Evolutionary conservation across 2,329 filamentous ascomycete genomes (phyloP).

Genomic region (Amauroascus verrucosus): DNA sequence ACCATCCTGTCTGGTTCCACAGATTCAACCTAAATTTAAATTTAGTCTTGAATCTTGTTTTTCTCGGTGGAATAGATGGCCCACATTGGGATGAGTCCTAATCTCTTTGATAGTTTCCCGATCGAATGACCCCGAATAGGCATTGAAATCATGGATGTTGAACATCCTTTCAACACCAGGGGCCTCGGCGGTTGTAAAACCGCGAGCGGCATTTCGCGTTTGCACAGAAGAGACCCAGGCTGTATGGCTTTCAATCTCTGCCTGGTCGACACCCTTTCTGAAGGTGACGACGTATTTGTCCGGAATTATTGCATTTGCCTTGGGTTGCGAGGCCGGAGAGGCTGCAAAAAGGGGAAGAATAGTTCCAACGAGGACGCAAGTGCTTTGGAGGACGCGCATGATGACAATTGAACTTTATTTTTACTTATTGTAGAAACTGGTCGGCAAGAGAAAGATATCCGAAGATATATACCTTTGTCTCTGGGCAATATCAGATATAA

Average conservation of each 20-base stretch:
- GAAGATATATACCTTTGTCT: background rate
- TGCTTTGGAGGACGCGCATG: constrained; percentile 7
- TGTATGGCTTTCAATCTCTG: constrained; percentile 66
- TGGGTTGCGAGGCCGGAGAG: background rate
- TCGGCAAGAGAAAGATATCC: background rate
- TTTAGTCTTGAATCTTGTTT: background rate
- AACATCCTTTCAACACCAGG: constrained; percentile 61
- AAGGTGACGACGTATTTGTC: constrained; percentile 98
- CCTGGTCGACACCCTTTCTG: constrained; percentile 83
- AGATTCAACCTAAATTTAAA: constrained; percentile 65
- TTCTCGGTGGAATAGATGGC: constrained; percentile 33
- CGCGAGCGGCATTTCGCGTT: constrained; percentile 22
- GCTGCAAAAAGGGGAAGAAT: constrained; percentile 4
- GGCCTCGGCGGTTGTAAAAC: constrained; percentile 37
- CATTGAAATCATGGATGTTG: constrained; percentile 59
- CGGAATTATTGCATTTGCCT: constrained; percentile 43
- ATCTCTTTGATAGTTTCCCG: constrained; percentile 87
- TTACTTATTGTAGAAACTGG: background rate
- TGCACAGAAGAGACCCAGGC: constrained; percentile 86
- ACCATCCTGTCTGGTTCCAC: constrained; percentile 92
- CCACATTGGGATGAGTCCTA: constrained; percentile 90
- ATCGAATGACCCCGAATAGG: constrained; percentile 94
- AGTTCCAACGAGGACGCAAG: constrained; percentile 3
- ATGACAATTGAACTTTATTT: background rate
- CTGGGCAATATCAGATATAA: background rate